Percentiles rank a stretch among this genome's conserved stretches.
Conservation (phyloP, 2,329 filamentous ascomycete species). For the Monosporascus sp. region DNA sequence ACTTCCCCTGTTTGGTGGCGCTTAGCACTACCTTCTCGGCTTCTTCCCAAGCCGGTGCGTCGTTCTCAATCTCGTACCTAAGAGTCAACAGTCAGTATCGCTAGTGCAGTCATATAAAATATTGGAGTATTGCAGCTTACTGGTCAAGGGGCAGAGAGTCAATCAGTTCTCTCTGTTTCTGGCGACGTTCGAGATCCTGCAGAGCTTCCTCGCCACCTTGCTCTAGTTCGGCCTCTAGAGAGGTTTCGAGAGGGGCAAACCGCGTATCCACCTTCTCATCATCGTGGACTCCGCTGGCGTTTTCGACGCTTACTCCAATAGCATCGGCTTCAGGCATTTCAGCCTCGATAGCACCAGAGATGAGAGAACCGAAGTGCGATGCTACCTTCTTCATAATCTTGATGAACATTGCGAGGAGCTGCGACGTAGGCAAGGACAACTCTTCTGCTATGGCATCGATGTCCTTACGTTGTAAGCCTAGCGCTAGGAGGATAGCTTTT, state of each 20-base stretch:
- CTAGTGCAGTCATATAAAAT: not conserved
- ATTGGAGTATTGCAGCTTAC: constrained; percentile 43
- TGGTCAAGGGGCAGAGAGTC: constrained; percentile 84
- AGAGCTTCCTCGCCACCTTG: constrained; percentile 76
- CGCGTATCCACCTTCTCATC: constrained; percentile 60
- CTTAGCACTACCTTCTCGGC: constrained; percentile 70
- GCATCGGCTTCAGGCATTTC: constrained; percentile 54
- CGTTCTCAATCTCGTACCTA: constrained; percentile 61
- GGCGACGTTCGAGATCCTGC: constrained; percentile 52
- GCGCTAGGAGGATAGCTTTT: constrained; percentile 78
- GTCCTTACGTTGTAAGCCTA: constrained; percentile 86
- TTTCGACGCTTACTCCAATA: constrained; percentile 52
- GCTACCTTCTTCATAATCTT: constrained; percentile 90
- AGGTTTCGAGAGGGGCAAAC: constrained; percentile 65
- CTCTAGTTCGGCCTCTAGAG: constrained; percentile 77
- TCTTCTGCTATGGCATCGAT: constrained; percentile 77
- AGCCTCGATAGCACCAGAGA: constrained; percentile 67
- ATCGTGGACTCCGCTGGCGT: constrained; percentile 61
- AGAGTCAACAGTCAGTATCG: constrained; percentile 3
- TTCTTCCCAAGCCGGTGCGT: constrained; percentile 57
- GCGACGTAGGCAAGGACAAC: constrained; percentile 64
- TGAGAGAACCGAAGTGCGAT: constrained; percentile 66
- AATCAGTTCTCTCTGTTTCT: constrained; percentile 82
- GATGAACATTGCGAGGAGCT: constrained; percentile 93
- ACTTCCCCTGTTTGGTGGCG: constrained; percentile 48